Base-by-base conservation (phyloP, 1,284 basidiomycete species). In the Naganishia cerealis region DNA sequence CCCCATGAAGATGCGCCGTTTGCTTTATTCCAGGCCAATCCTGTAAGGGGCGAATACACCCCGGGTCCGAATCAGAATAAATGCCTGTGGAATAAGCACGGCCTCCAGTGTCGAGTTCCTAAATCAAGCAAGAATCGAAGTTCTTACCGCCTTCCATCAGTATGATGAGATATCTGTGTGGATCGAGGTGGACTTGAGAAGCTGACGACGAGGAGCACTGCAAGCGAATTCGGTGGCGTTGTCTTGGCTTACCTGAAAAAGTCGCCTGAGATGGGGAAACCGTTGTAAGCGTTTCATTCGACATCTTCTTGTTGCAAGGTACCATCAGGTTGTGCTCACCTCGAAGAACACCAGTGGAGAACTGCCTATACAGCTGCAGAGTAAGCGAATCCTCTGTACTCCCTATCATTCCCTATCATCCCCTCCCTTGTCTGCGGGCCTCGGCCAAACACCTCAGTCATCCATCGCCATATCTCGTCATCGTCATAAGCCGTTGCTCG, bases 31-130 rank as follows among this genome's bases (percentile, higher is more conserved):
- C 63, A 7, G 68, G 68, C 68, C 68, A 69, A 1, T 48, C 10
- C 0, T 26, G 36, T 16, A 69, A 16, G 36, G 68, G 63, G 2
- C 65, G 36, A 21, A 69, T 39, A 38, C 68, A 69, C 24, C 48
- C 54, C 10, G 68, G 66, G 39, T 69, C 68, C 3, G 63, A 56
- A 29, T 69, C 68, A 40, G 63, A 66, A 26, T 66, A 66, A 2
- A 66, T 15, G 29, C 63, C 57, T 59, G 26, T 1, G 13, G 21
- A 29, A 8, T n/a, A 26, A 9, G 12, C 26, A 33, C 21, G 1
- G 3, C 7, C 3, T 7, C 18, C 13, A 43, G 40, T 15, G 9
- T 26, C 12, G 2, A 16, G 24, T 39, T 26, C 13, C n/a, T n/a
- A 24, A 16, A 15, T 18, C 9, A 18, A n/a, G 16, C 42, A 46